Conservation (phyloP, 2,329 filamentous ascomycete genomes). For the Nothophoma quercina region DNA sequence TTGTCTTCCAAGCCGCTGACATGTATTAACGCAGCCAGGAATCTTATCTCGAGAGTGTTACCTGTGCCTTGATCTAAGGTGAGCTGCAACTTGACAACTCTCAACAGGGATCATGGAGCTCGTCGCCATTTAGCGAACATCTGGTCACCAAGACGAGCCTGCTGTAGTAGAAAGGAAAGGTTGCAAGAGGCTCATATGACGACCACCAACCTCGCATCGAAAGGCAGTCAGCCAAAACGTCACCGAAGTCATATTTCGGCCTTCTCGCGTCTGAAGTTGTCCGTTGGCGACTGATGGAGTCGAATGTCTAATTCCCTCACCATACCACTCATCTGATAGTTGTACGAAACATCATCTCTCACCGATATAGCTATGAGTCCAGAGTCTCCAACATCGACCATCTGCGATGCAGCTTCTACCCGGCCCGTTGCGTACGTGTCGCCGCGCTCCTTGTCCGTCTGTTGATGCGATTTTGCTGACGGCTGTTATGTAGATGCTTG, state of each 20-base stretch:
- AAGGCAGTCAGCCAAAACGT: not conserved
- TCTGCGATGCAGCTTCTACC: not conserved
- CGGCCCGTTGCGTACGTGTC: conserved; percentile 4
- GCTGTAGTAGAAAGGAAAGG: not conserved
- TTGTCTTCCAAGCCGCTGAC: not conserved
- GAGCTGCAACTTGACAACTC: not conserved
- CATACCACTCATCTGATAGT: not conserved
- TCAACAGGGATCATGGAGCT: not conserved
- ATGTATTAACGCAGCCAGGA: not conserved
- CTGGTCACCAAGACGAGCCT: not conserved
- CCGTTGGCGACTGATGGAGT: not conserved
- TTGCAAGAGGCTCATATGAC: not conserved
- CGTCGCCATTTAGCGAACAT: not conserved
- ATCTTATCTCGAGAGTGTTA: not conserved
- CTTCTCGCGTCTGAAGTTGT: not conserved
- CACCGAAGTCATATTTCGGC: not conserved
- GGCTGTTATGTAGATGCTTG: not conserved
- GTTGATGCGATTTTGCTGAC: not conserved
- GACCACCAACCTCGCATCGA: not conserved
- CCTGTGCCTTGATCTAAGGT: not conserved
- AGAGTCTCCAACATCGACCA: not conserved
- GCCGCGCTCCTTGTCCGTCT: not conserved
- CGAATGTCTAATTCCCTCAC: not conserved
- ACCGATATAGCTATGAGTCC: not conserved
- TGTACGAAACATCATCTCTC: not conserved